Conservation (phyloP, 805 yeast genomes). For the Metschnikowia gruessii region DNA sequence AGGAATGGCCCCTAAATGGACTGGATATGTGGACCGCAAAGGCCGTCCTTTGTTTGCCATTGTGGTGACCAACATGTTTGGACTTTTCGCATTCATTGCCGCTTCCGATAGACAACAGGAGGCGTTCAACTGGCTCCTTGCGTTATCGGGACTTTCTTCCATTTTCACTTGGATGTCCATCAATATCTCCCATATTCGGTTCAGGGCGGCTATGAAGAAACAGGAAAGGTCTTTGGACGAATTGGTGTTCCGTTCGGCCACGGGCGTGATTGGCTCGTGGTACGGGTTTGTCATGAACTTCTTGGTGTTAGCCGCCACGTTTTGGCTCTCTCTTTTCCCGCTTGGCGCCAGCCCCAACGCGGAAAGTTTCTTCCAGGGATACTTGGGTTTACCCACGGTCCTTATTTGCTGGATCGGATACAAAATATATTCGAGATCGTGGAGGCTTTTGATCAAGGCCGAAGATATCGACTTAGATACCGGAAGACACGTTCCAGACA, state of each 20-base stretch:
- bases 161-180: conserved; percentile 45
- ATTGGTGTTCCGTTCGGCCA: conserved; percentile 52
- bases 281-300: conserved; percentile 24
- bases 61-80: conserved; percentile 30
- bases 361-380: conserved; percentile 26
- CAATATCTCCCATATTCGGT: conserved; percentile 40
- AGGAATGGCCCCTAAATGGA: conserved; percentile 38
- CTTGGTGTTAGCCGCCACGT: conserved; percentile 26
- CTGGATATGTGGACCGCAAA: conserved; percentile 35
- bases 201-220: conserved; percentile 38
- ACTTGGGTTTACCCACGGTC: conserved; percentile 26
- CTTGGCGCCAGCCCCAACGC: conserved; percentile 24
- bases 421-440: conserved; percentile 22
- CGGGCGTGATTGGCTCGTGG: conserved; percentile 36
- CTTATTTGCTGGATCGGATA: conserved; percentile 25
- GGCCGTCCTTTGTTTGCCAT: conserved; percentile 43
- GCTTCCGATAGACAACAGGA: conserved; percentile 38
- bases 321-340: conserved; percentile 29
- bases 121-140: conserved; percentile 43
- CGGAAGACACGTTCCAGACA: conserved; percentile 25
- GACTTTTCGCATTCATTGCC: conserved; percentile 39
- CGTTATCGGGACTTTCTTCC: conserved; percentile 42
- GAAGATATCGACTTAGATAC: conserved; percentile 27
- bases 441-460: conserved; percentile 20
- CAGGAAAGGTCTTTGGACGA: conserved; percentile 45